Percentiles rank a stretch among this genome's conserved stretches.
Evolutionary conservation across 495 filamentous ascomycete genomes (phyloP).

Genomic region (Trichoderma virens): DNA sequence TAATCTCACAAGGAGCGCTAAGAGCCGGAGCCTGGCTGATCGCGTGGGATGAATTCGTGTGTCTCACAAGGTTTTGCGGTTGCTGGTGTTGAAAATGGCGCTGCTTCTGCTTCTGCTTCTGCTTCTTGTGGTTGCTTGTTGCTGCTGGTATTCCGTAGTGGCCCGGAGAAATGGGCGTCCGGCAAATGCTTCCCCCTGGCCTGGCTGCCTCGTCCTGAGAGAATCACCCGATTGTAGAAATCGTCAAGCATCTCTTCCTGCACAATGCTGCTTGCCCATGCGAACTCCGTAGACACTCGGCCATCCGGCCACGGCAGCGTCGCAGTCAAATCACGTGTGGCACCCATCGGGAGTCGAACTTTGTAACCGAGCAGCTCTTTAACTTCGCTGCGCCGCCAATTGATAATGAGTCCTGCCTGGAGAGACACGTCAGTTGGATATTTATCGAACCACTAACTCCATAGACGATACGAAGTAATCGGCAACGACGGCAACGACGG

Average conservation of each 20-base stretch:
- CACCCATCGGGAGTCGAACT: background rate
- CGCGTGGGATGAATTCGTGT: no score
- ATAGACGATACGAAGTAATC: background rate
- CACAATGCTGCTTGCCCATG: no score
- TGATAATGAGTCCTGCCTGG: background rate
- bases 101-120: background rate
- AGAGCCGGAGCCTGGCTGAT: no score
- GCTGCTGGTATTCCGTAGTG: background rate
- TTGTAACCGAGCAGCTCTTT: background rate
- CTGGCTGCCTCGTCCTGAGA: background rate
- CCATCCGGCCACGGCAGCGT: background rate
- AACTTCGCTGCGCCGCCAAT: background rate
- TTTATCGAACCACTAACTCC: background rate
- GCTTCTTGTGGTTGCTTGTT: background rate
- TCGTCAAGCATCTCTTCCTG: background rate
- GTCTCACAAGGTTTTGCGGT: no score
- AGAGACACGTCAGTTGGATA: background rate
- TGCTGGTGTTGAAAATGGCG: background rate
- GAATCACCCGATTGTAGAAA: background rate
- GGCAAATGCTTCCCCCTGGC: background rate
- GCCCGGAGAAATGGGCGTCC: no score
- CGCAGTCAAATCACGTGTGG: background rate
- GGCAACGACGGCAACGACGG: background rate
- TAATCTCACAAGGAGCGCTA: background rate
- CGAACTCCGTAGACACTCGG: background rate